Conservation (phyloP, 2,329 filamentous ascomycete species). For the Diaporthe nobilis region DNA sequence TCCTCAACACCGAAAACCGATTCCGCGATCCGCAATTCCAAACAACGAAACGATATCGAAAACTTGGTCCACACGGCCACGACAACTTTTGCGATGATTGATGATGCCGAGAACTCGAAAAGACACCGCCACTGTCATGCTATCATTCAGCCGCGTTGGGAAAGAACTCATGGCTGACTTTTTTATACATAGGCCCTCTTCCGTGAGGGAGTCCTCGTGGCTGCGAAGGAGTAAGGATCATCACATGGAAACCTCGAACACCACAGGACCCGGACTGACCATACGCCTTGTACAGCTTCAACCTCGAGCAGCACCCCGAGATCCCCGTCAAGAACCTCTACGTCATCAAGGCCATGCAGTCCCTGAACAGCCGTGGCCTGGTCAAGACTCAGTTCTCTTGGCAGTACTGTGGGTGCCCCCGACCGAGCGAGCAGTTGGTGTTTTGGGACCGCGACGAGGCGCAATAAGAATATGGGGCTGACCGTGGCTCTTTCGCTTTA, state of each 20-base stretch:
- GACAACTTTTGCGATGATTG: slow-evolving; percentile 26
- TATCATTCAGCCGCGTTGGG: not conserved
- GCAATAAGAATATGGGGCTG: not conserved
- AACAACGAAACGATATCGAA: slow-evolving; percentile 35
- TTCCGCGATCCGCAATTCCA: slow-evolving; percentile 34
- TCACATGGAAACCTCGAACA: slow-evolving; percentile 19
- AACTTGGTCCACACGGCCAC: slow-evolving; percentile 3
- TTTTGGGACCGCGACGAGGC: not conserved
- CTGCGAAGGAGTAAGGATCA: slow-evolving; percentile 82
- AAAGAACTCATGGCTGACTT: slow-evolving; percentile 45
- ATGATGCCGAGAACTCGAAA: slow-evolving; percentile 23
- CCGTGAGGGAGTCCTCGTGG: slow-evolving; percentile 92
- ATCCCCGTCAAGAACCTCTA: slow-evolving; percentile 99
- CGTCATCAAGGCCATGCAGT: slow-evolving; percentile 99
- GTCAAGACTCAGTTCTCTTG: slow-evolving; percentile 99
- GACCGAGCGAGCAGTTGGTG: not conserved
- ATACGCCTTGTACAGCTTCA: slow-evolving; percentile 69
- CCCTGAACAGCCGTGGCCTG: slow-evolving; percentile 96
- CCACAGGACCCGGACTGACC: slow-evolving; percentile 31
- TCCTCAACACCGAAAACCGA: slow-evolving; percentile 19
- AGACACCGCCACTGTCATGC: not conserved
- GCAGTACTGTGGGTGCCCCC: slow-evolving; percentile 78
- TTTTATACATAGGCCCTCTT: slow-evolving; percentile 75
- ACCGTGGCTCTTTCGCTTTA: slow-evolving; percentile 14
- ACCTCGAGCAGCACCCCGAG: slow-evolving; percentile 96